phyloP scores from a whole-genome alignment of 1,139 yeast genomes.

The Debaryomyces coudertii region DNA sequence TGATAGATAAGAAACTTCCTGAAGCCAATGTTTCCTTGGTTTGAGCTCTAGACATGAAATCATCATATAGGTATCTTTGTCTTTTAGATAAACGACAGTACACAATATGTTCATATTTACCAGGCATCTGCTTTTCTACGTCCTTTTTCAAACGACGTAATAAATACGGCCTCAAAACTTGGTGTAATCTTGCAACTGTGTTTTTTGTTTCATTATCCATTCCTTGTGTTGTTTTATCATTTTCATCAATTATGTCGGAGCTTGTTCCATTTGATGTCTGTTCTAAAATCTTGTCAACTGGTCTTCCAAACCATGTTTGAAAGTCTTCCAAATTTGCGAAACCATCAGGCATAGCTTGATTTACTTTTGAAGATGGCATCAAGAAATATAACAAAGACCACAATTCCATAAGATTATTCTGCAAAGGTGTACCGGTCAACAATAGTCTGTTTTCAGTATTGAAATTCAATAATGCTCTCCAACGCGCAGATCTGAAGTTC shows the following conservation, averaged over 20 bases:
- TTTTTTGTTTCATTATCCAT: conserved; percentile 72
- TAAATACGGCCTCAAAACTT: conserved; percentile 88
- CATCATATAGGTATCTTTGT: conserved; percentile 90
- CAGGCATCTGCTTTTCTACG: conserved; percentile 99
- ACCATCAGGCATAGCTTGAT: conserved; percentile 85
- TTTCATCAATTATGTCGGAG: conserved; percentile 48
- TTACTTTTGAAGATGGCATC: conserved; percentile 86
- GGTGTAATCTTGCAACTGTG: conserved; percentile 89
- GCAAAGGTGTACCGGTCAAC: conserved; percentile 94
- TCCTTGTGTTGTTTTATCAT: conserved; percentile 39
- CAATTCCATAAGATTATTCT: conserved; percentile 86
- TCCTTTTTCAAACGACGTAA: conserved; percentile 91
- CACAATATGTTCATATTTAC: conserved; percentile 91
- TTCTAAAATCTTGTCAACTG: conserved; percentile 91
- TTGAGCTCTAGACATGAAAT: conserved; percentile 95
- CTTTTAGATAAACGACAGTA: conserved; percentile 91
- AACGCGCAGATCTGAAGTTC: conserved; percentile 91
- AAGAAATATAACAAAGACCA: conserved; percentile 93
- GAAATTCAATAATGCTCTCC: conserved; percentile 95
- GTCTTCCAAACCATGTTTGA: conserved; percentile 97
- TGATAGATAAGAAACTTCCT: conserved; percentile 92
- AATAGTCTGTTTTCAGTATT: conserved; percentile 86
- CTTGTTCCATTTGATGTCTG: conserved; percentile 56
- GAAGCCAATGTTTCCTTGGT: conserved; percentile 92
- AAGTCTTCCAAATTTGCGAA: conserved; percentile 95